A percentile compares a stretch with the other conserved stretches of the same genome.
Conservation (phyloP, 2,329 filamentous ascomycete species). For the Furcasterigmium furcatum region DNA sequence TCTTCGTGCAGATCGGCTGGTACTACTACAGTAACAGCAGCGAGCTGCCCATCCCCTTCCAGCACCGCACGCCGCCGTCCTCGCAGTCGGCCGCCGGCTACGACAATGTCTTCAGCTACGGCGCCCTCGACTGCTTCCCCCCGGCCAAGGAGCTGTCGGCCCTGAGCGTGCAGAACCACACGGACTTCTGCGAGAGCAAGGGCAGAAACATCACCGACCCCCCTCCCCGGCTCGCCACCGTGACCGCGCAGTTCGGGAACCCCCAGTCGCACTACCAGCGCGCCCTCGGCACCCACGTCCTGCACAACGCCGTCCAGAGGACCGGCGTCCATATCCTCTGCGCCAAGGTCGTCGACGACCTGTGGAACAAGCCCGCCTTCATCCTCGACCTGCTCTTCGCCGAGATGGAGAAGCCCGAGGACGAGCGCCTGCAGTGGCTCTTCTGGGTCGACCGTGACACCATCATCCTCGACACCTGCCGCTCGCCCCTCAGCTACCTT, state of each 20-base stretch:
- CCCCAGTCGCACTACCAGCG: constrained; percentile 7
- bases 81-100: too few species aligned
- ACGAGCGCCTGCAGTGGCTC: constrained; percentile 12
- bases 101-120: background rate
- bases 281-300: constrained; percentile 27
- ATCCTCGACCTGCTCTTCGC: constrained; percentile 24
- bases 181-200: background rate
- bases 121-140: background rate
- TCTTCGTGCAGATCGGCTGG: too few species aligned
- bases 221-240: constrained; percentile 5
- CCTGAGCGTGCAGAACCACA: background rate
- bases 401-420: constrained; percentile 11
- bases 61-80: too few species aligned
- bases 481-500: constrained; percentile 6
- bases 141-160: background rate
- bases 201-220: background rate
- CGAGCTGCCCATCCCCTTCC: too few species aligned
- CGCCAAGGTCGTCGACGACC: constrained; percentile 15
- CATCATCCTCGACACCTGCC: constrained; percentile 14
- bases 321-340: constrained; percentile 25
- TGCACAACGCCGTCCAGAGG: constrained; percentile 28
- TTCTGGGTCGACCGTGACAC: constrained; percentile 18
- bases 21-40: too few species aligned
- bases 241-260: constrained; percentile 8
- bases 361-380: constrained; percentile 35